Base-by-base conservation (phyloP, 164 flowering plant genomes). In the Cinnamomum micranthum region DNA sequence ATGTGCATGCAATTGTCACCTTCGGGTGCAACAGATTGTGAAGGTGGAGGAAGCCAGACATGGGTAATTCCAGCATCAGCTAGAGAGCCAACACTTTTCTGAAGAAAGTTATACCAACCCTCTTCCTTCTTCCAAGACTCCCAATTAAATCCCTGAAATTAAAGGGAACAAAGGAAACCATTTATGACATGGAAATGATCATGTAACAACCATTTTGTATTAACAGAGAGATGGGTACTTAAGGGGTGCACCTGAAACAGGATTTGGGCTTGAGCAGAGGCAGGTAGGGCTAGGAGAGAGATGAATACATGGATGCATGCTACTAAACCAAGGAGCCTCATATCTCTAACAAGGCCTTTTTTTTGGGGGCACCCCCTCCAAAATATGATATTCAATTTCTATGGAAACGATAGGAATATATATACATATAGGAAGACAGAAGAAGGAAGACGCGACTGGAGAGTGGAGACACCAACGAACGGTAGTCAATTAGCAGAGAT, bases 31-130 rank as follows among this genome's bases (percentile, higher is more conserved):
- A 55, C 90, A 4, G 96, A 87, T 3, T 93, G 92, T 55, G 96
- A 89, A 5, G 93, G 79, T 50, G 92, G 98, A 55, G 94, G 94
- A 31, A 89, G 90, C 98, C 96, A 90, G 64, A 88, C 91, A 81
- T 90, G 94, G 13, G 93, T 88, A 25, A 89, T 79, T 50, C 95
- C 93, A 20, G 90, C 88, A 23, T 47, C 69, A 15, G 89, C 87
- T 14, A 91, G 58, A 17, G 90, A 92, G 47, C 83, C 78, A 31
- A 84, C 74, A 2, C 74, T 51, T 23, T 59, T 81, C 51, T 71
- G 82, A 15, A 93, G 84, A 15, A 78, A 82, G 70, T 87, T 86
- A 80, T 89, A 93, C 88, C 86, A 84, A n/a, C 91, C 93, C 28
- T 88, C 90, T 69, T 75, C 74, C 55, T 83, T 86, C 14, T 82